phyloP scores from a whole-genome alignment of 2,329 filamentous ascomycete species.

The Drechslerella coelobrocha region DNA sequence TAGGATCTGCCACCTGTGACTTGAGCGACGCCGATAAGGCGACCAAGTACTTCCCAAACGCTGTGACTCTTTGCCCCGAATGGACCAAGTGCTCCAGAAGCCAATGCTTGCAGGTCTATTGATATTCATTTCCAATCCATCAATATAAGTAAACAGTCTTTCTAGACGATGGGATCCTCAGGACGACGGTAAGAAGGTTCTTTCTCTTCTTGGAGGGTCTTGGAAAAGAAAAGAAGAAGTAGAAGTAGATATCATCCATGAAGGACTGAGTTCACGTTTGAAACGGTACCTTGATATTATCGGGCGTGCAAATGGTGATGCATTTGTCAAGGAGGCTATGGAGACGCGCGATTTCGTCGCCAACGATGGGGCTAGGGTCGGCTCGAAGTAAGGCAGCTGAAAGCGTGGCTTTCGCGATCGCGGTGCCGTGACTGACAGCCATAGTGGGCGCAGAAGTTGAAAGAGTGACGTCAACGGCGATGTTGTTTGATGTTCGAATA shows the following conservation, averaged over 20 bases:
- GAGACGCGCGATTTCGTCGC: conserved; percentile 74
- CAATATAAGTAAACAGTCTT: conserved; percentile 50
- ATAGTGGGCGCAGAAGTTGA: conserved; percentile 11
- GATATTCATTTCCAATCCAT: conserved; percentile 57
- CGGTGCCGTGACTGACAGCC: conserved; percentile 56
- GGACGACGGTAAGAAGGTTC: conserved; percentile 9
- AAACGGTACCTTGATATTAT: conserved; percentile 82
- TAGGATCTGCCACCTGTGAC: conserved; percentile 50
- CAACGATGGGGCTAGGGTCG: conserved; percentile 73
- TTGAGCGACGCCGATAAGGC: conserved; percentile 70
- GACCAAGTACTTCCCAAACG: conserved; percentile 77
- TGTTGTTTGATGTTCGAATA: not conserved
- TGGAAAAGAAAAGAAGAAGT: conserved; percentile 38
- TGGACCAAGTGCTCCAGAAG: conserved; percentile 74
- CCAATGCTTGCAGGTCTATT: conserved; percentile 87
- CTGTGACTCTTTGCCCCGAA: conserved; percentile 70
- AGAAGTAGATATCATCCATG: conserved; percentile 51
- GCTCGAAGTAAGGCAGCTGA: conserved; percentile 75
- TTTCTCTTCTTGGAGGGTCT: conserved; percentile 8
- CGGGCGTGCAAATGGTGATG: conserved; percentile 74
- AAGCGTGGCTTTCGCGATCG: conserved; percentile 80
- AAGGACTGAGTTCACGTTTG: conserved; percentile 59
- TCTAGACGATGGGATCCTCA: conserved; percentile 11
- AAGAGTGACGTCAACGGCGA: conserved; percentile 3
- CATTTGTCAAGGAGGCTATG: conserved; percentile 70